phyloP scores from a whole-genome alignment of 2,329 filamentous ascomycete species.

The Phaeosphaeria sp. region DNA sequence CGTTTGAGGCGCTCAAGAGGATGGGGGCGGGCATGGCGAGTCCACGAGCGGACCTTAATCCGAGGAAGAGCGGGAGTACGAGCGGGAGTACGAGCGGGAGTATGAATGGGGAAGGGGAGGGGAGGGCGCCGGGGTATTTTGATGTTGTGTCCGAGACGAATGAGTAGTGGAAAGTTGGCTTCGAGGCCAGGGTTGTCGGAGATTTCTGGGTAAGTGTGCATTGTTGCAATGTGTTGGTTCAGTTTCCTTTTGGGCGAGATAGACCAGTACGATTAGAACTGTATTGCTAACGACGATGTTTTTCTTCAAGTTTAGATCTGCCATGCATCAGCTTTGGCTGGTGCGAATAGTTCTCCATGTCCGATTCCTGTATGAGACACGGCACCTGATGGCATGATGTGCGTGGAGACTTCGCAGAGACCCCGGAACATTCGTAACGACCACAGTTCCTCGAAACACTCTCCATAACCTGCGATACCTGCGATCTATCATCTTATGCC shows the following conservation, averaged over 20 bases:
- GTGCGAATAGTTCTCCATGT: too few species aligned
- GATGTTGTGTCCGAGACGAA: slow-evolving; percentile 19
- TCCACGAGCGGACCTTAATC: slow-evolving; percentile 15
- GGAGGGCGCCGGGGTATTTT: slow-evolving; percentile 25
- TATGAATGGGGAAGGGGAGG: slow-evolving; percentile 1
- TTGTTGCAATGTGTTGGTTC: not conserved
- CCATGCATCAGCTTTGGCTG: too few species aligned
- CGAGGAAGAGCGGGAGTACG: slow-evolving; percentile 4
- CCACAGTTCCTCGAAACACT: not conserved
- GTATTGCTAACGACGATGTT: too few species aligned
- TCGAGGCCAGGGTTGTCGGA: too few species aligned
- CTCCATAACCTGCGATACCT: too few species aligned
- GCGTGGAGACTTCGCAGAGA: not conserved
- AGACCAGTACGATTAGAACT: not conserved
- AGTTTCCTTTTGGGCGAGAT: not conserved
- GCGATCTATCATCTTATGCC: not conserved
- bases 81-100: not conserved
- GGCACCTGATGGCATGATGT: not conserved
- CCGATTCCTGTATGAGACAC: too few species aligned
- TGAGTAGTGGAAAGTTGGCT: not conserved
- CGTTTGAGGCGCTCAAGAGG: slow-evolving; percentile 37
- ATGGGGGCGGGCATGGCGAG: slow-evolving; percentile 29
- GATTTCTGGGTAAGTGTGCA: not conserved
- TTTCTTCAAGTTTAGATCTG: too few species aligned
- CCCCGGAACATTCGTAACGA: not conserved